These are phyloP conservation scores for Colletotrichum falcatum DNA, from an alignment of 2,329 filamentous ascomycete genomes.

Conservation along the genomic window DNA sequence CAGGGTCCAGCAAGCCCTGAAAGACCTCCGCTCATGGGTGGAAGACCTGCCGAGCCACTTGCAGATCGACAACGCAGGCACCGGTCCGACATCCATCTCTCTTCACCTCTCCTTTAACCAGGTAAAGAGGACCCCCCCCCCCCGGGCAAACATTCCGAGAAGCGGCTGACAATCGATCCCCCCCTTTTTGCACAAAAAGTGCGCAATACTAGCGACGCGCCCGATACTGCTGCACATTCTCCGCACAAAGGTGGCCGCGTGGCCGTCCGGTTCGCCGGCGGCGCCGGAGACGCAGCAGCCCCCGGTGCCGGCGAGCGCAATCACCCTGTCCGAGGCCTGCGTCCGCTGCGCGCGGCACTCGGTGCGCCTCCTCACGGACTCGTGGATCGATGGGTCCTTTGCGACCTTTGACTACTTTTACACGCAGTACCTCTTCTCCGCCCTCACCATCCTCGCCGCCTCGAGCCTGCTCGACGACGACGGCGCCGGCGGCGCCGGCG, in stretches of 20 bases:
- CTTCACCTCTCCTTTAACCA: slow-evolving; percentile 53
- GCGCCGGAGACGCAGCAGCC: slow-evolving; percentile 38
- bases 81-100: slow-evolving; percentile 46
- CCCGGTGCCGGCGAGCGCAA: slow-evolving; percentile 49
- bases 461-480: slow-evolving; percentile 52
- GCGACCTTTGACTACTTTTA: slow-evolving; percentile 60
- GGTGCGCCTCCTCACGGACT: slow-evolving; percentile 54
- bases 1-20: slow-evolving; percentile 50
- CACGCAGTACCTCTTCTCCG: slow-evolving; percentile 61
- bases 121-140: slow-evolving; percentile 13
- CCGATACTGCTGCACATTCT: slow-evolving; percentile 51
- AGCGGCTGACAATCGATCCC: slow-evolving; percentile 34
- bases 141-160: not conserved
- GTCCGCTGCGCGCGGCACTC: slow-evolving; percentile 60
- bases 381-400: slow-evolving; percentile 61
- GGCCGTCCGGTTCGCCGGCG: slow-evolving; percentile 39
- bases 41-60: slow-evolving; percentile 49
- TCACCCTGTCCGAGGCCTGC: slow-evolving; percentile 57
- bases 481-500: slow-evolving; percentile 45
- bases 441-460: slow-evolving; percentile 57
- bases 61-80: slow-evolving; percentile 45
- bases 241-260: slow-evolving; percentile 44
- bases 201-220: slow-evolving; percentile 50
- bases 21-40: slow-evolving; percentile 49
- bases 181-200: slow-evolving; percentile 42